Base-by-base conservation (phyloP, 1,284 basidiomycete genomes). In the Boletus hoseneyae region DNA sequence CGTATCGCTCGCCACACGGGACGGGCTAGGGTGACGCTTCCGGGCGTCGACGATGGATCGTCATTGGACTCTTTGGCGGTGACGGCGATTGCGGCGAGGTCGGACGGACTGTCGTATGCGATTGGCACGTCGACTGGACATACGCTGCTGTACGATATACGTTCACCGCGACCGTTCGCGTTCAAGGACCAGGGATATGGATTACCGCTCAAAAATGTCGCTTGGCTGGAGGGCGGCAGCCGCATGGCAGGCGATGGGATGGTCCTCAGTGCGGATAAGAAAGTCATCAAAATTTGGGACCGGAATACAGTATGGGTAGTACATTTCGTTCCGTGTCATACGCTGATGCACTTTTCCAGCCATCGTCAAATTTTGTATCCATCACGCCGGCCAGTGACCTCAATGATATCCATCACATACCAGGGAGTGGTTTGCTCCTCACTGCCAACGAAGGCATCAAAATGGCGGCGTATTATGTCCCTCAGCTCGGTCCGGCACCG, bases 101-200 rank as follows among this genome's bases (percentile, higher is more conserved):
- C 79, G 8, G 97, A 99, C 64, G 97, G 96, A 0, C 76, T 99
- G 16, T 93, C 92, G 27, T 84, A 98, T 57, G 97, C 96, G 0
- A 79, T 98, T 32, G 97, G 97, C 12, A 98, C 96, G 1, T 93
- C 89, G 7, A 91, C 92, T 0, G 97, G 97, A 0, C 94, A 98
- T 65, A 93, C 93, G 0, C 73, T 99, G 7, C 74, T 99, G 6
- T 99, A 98, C 69, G 97, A 99, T 63, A 81, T 99, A 55, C 88
- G 97, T 43, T 86, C 91, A 25, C 78, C 86, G 6, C 79, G 79
- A 21, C 87, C 92, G 9, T 94, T 91, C 59, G 91, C 91, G 3
- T 72, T 85, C 53, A 99, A 99, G 66, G 97, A 99, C 66, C 96
- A 99, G 70, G 97, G 97, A 1, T 99, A 99, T 62, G 94, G 96